Base-by-base conservation (phyloP, 1,139 yeast genomes). In the Meyerozyma elateridarum region DNA sequence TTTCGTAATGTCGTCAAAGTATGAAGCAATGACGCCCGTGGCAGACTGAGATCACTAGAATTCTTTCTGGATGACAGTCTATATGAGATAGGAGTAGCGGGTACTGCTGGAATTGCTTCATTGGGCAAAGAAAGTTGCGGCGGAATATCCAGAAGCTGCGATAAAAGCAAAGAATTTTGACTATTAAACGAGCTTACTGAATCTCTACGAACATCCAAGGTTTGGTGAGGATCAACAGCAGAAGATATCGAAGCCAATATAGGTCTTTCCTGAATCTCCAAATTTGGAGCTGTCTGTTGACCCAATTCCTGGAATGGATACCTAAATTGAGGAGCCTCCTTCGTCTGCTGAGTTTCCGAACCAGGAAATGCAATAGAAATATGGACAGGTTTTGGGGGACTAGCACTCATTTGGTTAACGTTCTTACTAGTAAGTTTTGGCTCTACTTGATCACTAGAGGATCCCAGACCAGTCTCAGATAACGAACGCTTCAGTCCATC, bases 221-320 rank as follows among this genome's bases (percentile, higher is more conserved):
- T 27, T 20, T 42, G 50, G 35, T 51, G 53, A 3, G 61, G 56
- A 30, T 53, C 58, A 11, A 49, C 37, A 1, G 52, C 43, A 3
- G 57, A 48, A 3, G 52, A 38, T 5, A 36, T 33, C 3, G 54
- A 35, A 2, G 36, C 32, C 15, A 40, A 33, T 2, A 36, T 21
- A 4, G 45, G 45, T 22, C 42, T 34, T 3, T 40, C 46, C n/a
- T 13, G 28, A 7, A 14, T 14, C 13, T 19, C 29, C 14, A 11
- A 17, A 6, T 30, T 28, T 31, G 39, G 4, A 39, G 4, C 21
- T 3, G 20, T 5, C 9, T 27, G 6, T 5, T 17, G 21, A 4
- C 22, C 19, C 12, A 33, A 18, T 13, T 76, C 79, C 43, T 76
- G 82, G 45, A 79, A 79, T 0, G 87, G 87, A n/a, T 76, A 61